Evolutionary conservation across 1,284 basidiomycete species (phyloP).

Genomic region (Fomitopsis betulina): DNA sequence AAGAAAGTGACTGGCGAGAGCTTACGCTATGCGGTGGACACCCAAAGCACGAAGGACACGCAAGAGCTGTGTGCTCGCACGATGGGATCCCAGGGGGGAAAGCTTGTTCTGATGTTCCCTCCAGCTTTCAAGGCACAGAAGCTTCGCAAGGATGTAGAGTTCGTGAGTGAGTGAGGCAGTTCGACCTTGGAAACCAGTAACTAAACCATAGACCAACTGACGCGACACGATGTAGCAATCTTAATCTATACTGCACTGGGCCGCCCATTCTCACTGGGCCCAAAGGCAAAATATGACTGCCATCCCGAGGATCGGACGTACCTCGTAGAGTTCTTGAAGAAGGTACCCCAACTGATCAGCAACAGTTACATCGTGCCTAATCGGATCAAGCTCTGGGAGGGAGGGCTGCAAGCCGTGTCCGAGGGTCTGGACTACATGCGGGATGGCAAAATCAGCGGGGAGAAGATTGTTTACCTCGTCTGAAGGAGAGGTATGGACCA

Average conservation of each 20-base stretch:
- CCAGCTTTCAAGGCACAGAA: slow-evolving; percentile 9
- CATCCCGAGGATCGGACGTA: slow-evolving; percentile 15
- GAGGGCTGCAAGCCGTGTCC: slow-evolving; percentile 15
- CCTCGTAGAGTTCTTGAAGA: slow-evolving; percentile 18
- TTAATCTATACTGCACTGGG: slow-evolving; percentile 19
- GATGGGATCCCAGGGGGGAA: slow-evolving; percentile 16
- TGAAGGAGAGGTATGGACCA: no score
- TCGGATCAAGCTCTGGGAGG: slow-evolving; percentile 18
- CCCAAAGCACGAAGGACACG: slow-evolving; percentile 13
- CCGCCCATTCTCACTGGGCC: slow-evolving; percentile 13
- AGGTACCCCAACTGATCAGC: slow-evolving; percentile 16
- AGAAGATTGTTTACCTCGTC: slow-evolving; percentile 20
- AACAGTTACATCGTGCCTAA: slow-evolving; percentile 15
- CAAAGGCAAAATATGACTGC: slow-evolving; percentile 2
- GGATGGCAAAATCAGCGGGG: slow-evolving; percentile 20
- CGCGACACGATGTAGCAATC: slow-evolving; percentile 7
- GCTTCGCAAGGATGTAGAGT: slow-evolving; percentile 14
- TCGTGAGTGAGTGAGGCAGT: slow-evolving; percentile 9
- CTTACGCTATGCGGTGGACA: slow-evolving; percentile 17
- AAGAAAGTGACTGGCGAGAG: slow-evolving; percentile 20
- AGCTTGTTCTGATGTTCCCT: slow-evolving; percentile 13
- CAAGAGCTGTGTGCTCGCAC: slow-evolving; percentile 16
- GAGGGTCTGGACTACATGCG: slow-evolving; percentile 22
- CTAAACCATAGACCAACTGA: neutral
- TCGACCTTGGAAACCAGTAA: no score